Evolutionary conservation across 805 yeast species (phyloP).

Genomic region (Nakazawaea sp.): DNA sequence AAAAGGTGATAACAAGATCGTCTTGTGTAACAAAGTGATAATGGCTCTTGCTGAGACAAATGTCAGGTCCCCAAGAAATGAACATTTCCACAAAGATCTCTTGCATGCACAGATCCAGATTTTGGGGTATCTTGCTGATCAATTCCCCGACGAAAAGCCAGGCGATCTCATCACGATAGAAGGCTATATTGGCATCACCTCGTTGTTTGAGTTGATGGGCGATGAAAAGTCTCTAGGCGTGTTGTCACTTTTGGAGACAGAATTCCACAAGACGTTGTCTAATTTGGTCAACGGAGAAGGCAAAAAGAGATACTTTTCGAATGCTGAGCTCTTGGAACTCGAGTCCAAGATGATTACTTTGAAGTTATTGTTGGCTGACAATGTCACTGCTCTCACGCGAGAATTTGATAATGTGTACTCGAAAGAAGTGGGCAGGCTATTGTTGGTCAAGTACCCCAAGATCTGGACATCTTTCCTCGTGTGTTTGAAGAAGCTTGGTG

Average conservation of each 20-base stretch:
- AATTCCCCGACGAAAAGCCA: background rate
- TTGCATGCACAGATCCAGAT: constrained; percentile 2
- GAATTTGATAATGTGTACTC: background rate
- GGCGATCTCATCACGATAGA: constrained; percentile 3
- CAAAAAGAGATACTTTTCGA: background rate
- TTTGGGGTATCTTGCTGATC: background rate
- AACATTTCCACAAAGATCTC: background rate
- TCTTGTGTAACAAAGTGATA: constrained; percentile 3
- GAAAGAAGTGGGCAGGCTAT: background rate
- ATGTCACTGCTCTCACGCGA: background rate
- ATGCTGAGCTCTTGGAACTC: background rate
- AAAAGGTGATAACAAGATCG: background rate
- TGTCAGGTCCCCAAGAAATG: background rate
- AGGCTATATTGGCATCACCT: constrained; percentile 7
- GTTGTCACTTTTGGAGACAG: background rate
- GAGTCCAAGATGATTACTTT: background rate
- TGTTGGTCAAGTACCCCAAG: constrained; percentile 3
- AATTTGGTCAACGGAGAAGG: background rate
- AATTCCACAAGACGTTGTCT: background rate
- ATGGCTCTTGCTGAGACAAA: background rate
- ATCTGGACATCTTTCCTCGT: constrained; percentile 5
- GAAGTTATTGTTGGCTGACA: constrained; percentile 1
- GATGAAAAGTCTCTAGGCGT: background rate
- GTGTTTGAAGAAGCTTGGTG: background rate
- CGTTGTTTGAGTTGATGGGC: background rate